A percentile compares a stretch with the other conserved stretches of the same genome.
Conservation (phyloP, 352 stramenopile species). For the Halophytophthora batemanensis region DNA sequence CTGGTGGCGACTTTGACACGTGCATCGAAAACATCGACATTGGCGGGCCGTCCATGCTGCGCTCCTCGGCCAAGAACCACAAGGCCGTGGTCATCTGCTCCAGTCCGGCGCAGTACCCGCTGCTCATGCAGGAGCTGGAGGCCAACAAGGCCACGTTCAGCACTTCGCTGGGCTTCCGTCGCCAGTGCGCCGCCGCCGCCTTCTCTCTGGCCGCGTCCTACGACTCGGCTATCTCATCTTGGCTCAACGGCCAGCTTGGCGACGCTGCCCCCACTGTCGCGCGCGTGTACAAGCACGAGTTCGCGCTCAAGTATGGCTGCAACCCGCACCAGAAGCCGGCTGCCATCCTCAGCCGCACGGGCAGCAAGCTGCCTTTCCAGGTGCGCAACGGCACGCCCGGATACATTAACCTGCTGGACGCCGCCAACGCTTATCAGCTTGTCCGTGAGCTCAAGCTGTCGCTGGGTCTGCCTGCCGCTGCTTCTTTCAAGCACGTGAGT, state of each 20-base stretch:
- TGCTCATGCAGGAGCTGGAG: slow-evolving; percentile 92
- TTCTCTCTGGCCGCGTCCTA: slow-evolving; percentile 90
- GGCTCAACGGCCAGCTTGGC: slow-evolving; percentile 93
- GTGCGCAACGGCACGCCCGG: slow-evolving; percentile 93
- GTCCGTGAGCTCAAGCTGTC: slow-evolving; percentile 95
- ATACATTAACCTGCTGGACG: slow-evolving; percentile 99
- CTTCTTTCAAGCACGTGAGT: slow-evolving; percentile 99
- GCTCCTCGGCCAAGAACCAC: slow-evolving; percentile 99
- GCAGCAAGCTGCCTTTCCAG: slow-evolving; percentile 80
- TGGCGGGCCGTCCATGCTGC: slow-evolving; percentile 98
- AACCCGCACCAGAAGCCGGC: slow-evolving; percentile 99
- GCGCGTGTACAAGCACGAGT: slow-evolving; percentile 95
- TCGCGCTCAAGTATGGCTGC: slow-evolving; percentile 94
- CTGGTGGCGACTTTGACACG: slow-evolving; percentile 92
- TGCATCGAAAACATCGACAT: slow-evolving; percentile 99
- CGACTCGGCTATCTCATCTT: slow-evolving; percentile 97
- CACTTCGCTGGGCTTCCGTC: slow-evolving; percentile 89
- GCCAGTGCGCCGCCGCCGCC: slow-evolving; percentile 75
- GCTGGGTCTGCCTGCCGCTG: slow-evolving; percentile 92
- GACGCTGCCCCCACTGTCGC: slow-evolving; percentile 72
- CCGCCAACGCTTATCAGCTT: slow-evolving; percentile 98
- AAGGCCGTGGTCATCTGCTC: slow-evolving; percentile 98
- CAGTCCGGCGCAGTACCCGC: slow-evolving; percentile 93
- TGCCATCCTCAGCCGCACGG: slow-evolving; percentile 64
- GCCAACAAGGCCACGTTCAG: slow-evolving; percentile 82